These are phyloP conservation scores for Entrophospora sp. DNA, from an alignment of 192 early-diverging fungal species.

Conservation along the genomic window DNA sequence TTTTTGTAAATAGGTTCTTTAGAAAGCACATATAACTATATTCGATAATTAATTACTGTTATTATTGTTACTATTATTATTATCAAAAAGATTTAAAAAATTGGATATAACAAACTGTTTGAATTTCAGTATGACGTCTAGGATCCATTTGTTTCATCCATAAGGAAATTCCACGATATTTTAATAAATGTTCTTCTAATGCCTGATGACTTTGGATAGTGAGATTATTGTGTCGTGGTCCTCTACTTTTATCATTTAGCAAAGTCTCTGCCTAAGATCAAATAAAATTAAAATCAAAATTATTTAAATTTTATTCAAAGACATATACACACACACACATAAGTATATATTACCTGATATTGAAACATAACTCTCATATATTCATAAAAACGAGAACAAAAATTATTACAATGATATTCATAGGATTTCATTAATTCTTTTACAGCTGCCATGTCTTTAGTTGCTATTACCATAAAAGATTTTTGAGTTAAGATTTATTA, in stretches of 20 bases:
- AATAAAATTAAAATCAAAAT: neutral
- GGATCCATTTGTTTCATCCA: conserved; percentile 73
- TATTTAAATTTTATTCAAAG: too few species aligned
- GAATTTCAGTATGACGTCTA: conserved; percentile 59
- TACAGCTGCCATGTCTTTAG: conserved; percentile 41
- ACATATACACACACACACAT: too few species aligned
- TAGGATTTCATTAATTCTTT: conserved; percentile 62
- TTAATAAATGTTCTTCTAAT: conserved; percentile 53
- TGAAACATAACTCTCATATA: conserved; percentile 59
- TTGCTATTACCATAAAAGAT: too few species aligned
- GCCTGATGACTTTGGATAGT: conserved; percentile 44
- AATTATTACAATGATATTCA: conserved; percentile 52
- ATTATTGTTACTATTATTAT: too few species aligned
- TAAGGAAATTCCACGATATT: conserved; percentile 56
- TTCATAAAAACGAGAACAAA: conserved; percentile 53
- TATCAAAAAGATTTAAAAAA: neutral
- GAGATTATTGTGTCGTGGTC: conserved; percentile 31
- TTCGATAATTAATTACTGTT: too few species aligned
- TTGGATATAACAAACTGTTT: conserved; percentile 36
- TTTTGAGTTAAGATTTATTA: too few species aligned
- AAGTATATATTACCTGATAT: conserved; percentile 34
- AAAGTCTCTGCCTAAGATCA: conserved; percentile 34
- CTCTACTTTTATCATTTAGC: conserved; percentile 41
- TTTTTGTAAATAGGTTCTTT: conserved; percentile 32
- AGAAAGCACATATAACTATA: conserved; percentile 25